A percentile compares a stretch with the other conserved stretches of the same genome.
Evolutionary conservation across 140 eudicot genomes (phyloP).

Genomic region (Senecio squalidus): DNA sequence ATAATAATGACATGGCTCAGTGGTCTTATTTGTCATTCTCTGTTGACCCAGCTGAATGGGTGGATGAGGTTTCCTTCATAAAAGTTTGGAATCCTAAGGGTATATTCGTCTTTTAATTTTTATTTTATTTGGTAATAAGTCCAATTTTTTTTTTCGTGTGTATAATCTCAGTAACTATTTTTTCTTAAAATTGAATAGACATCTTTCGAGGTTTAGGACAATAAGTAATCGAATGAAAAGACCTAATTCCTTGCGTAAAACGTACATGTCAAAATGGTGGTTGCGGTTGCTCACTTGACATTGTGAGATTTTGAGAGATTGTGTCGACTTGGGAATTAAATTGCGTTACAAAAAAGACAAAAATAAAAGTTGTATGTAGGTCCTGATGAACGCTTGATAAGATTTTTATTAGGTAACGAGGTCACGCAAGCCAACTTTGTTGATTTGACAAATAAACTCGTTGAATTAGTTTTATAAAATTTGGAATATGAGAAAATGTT

Average conservation of each 20-base stretch:
- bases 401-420: too few species aligned
- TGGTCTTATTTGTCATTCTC: conserved; percentile 34
- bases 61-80: conserved; percentile 5
- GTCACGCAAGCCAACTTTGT: too few species aligned
- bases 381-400: neutral
- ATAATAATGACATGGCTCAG: conserved; percentile 22
- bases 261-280: conserved; percentile 5
- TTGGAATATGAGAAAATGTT: too few species aligned
- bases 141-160: too few species aligned
- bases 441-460: too few species aligned
- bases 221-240: neutral
- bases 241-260: neutral
- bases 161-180: too few species aligned
- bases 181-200: too few species aligned
- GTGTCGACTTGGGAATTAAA: neutral
- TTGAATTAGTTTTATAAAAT: too few species aligned
- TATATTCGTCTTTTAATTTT: conserved; percentile 2
- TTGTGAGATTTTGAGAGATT: neutral
- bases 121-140: neutral
- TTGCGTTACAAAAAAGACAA: neutral
- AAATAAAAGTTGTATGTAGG: neutral
- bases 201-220: neutral
- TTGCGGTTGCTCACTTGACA: neutral
- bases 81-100: neutral
- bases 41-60: conserved; percentile 30